Conservation (phyloP, 2,329 filamentous ascomycete species). For the Ophiocordyceps camponoti-floridani region DNA sequence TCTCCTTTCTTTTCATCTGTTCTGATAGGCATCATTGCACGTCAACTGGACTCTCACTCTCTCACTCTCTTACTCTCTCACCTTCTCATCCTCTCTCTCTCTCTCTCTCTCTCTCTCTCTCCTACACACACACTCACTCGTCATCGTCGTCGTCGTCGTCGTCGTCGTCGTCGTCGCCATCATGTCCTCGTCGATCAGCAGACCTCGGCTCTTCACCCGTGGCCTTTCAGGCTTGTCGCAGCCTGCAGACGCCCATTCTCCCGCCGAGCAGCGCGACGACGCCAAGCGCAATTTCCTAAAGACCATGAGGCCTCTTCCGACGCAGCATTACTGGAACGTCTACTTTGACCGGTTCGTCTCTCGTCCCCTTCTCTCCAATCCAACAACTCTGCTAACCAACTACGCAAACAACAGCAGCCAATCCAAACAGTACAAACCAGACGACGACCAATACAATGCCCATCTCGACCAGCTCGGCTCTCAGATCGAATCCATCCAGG, state of each 20-base stretch:
- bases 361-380: too few species aligned
- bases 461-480: constrained; percentile 43
- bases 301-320: constrained; percentile 52
- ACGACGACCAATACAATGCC: constrained; percentile 28
- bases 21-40: too few species aligned
- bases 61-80: not conserved
- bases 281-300: constrained; percentile 73
- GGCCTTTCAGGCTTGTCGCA: constrained; percentile 45
- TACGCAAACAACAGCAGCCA: constrained; percentile 13
- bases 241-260: constrained; percentile 43
- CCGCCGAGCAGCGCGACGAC: constrained; percentile 56
- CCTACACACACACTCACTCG: not conserved
- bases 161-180: constrained; percentile 27
- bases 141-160: constrained; percentile 26
- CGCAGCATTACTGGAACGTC: constrained; percentile 66
- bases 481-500: constrained; percentile 63
- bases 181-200: constrained; percentile 5
- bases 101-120: constrained; percentile 13
- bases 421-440: constrained; percentile 24
- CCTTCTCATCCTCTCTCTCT: not conserved
- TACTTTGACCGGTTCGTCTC: constrained; percentile 39
- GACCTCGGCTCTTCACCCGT: constrained; percentile 41
- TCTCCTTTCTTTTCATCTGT: too few species aligned
- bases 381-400: too few species aligned
- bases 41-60: too few species aligned